These are phyloP conservation scores for Mucor indicus DNA, from an alignment of 371 early-diverging fungal genomes.

Conservation along the genomic window DNA sequence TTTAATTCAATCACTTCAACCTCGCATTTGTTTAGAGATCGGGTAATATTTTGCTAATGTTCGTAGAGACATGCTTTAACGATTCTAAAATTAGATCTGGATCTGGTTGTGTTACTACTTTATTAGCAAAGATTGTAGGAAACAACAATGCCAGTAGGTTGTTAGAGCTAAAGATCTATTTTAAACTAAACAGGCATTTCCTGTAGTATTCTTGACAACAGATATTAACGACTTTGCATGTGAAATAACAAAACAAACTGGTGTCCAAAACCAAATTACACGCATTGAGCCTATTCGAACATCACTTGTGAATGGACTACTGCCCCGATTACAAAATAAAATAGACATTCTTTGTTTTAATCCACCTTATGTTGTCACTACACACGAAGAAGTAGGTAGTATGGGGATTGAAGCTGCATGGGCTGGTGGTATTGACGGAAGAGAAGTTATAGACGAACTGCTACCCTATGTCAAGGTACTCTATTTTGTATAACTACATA, in stretches of 20 bases:
- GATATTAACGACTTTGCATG: conserved; percentile 84
- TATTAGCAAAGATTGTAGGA: conserved; percentile 64
- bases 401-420: conserved; percentile 81
- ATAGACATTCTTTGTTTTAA: conserved; percentile 92
- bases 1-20: conserved; percentile 49
- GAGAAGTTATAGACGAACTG: conserved; percentile 86
- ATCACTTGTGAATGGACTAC: conserved; percentile 52
- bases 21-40: conserved; percentile 80
- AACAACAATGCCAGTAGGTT: conserved; percentile 36
- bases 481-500: neutral
- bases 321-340: conserved; percentile 47
- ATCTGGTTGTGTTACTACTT: conserved; percentile 83
- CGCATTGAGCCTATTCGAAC: conserved; percentile 60
- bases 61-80: neutral
- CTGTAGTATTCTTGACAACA: conserved; percentile 59
- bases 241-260: conserved; percentile 65
- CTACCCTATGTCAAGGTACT: conserved; percentile 69
- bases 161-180: neutral
- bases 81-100: conserved; percentile 62
- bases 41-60: conserved; percentile 51
- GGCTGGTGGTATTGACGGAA: conserved; percentile 94
- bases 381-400: conserved; percentile 72
- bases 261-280: conserved; percentile 44
- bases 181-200: neutral
- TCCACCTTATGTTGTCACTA: conserved; percentile 90